A percentile compares a stretch with the other conserved stretches of the same genome.
Evolutionary conservation across 1,284 basidiomycete genomes (phyloP).

Genomic region (Leucoagaricus sp.): DNA sequence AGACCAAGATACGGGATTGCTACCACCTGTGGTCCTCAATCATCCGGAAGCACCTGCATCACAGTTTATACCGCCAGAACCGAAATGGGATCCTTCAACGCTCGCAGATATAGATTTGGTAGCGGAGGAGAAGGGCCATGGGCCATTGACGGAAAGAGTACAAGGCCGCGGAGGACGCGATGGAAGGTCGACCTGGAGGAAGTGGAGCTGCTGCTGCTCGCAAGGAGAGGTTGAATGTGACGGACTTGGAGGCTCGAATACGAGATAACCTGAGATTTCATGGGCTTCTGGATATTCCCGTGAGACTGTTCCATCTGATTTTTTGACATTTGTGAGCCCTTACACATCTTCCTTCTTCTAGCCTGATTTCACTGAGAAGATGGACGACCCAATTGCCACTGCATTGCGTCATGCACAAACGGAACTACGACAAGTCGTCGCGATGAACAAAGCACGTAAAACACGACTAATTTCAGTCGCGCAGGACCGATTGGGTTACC

Average conservation of each 20-base stretch:
- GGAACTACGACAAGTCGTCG: conserved; percentile 76
- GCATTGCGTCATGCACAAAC: conserved; percentile 87
- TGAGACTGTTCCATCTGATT: conserved; percentile 37
- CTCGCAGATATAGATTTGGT: conserved; percentile 63
- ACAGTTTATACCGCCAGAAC: conserved; percentile 44
- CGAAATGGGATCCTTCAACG: conserved; percentile 75
- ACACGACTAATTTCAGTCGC: conserved; percentile 74
- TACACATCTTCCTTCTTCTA: conserved; percentile 31
- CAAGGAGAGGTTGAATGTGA: conserved; percentile 71
- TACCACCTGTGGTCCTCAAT: conserved; percentile 36
- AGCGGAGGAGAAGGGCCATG: conserved; percentile 74
- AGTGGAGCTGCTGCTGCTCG: conserved; percentile 72
- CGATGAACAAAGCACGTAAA: conserved; percentile 84
- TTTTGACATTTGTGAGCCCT: not conserved
- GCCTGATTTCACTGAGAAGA: conserved; percentile 77
- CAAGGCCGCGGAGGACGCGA: conserved; percentile 79
- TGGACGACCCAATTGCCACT: conserved; percentile 92
- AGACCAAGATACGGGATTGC: conserved; percentile 69
- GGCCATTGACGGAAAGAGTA: conserved; percentile 78
- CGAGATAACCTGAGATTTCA: conserved; percentile 73
- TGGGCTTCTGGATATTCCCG: conserved; percentile 59
- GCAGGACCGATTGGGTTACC: conserved; percentile 86
- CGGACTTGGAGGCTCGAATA: conserved; percentile 69
- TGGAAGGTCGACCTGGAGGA: conserved; percentile 76
- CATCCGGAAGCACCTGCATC: conserved; percentile 35